These are phyloP conservation scores for Ogataea sp. DNA, from an alignment of 805 yeast genomes.

Conservation along the genomic window DNA sequence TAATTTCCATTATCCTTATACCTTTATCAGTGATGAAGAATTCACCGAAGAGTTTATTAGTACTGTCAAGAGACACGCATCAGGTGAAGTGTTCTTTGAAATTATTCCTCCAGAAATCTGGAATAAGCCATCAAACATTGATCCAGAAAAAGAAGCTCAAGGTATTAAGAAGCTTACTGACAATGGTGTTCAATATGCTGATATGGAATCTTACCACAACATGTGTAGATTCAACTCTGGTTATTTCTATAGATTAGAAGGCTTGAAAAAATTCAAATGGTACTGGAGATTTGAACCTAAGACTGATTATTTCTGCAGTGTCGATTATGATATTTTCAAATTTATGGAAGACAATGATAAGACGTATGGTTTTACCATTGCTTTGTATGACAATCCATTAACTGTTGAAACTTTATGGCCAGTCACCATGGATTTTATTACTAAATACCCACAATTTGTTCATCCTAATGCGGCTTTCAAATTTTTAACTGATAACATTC, in stretches of 20 bases:
- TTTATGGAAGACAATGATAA: conserved; percentile 64
- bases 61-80: conserved; percentile 38
- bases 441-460: conserved; percentile 51
- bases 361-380: conserved; percentile 68
- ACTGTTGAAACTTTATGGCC: conserved; percentile 65
- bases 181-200: conserved; percentile 52
- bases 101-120: conserved; percentile 42
- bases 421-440: conserved; percentile 53
- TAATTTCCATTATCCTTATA: conserved; percentile 84
- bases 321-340: conserved; percentile 71
- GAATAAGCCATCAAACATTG: conserved; percentile 40
- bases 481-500: conserved; percentile 45
- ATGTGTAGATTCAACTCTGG: conserved; percentile 82
- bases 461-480: conserved; percentile 50
- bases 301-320: conserved; percentile 58
- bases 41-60: conserved; percentile 71
- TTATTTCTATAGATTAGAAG: conserved; percentile 53
- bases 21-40: conserved; percentile 77
- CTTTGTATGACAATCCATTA: conserved; percentile 63
- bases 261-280: conserved; percentile 52
- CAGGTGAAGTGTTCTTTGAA: conserved; percentile 41
- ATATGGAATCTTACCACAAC: conserved; percentile 58
- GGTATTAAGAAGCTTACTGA: conserved; percentile 31
- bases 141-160: conserved; percentile 25
- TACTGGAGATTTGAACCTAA: conserved; percentile 81